These are phyloP conservation scores for Thelonectria discophora DNA, from an alignment of 2,329 filamentous ascomycete genomes.

Conservation along the genomic window DNA sequence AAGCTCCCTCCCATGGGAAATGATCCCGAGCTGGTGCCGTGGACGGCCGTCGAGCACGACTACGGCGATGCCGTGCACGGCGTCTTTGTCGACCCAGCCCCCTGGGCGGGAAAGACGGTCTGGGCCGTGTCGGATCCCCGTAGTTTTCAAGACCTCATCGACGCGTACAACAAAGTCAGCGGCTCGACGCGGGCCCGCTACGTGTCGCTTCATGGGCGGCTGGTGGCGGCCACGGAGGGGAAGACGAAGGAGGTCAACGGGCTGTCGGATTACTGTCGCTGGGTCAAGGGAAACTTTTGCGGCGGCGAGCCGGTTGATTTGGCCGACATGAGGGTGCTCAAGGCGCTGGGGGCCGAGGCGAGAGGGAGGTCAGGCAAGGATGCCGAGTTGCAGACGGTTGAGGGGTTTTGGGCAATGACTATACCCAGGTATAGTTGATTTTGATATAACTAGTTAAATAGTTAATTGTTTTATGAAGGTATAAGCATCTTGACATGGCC, in stretches of 20 bases:
- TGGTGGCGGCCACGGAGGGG: neutral
- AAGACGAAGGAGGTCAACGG: neutral
- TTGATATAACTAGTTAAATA: no score
- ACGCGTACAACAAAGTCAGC: neutral
- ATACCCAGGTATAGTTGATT: no score
- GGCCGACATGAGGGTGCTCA: no score
- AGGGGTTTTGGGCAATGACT: no score
- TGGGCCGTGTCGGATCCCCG: neutral
- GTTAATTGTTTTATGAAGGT: no score
- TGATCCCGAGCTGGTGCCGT: slow-evolving; percentile 8
- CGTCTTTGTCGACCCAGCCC: slow-evolving; percentile 7
- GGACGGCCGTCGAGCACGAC: neutral
- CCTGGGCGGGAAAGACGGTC: neutral
- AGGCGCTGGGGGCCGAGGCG: no score
- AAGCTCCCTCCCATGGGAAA: slow-evolving; percentile 12
- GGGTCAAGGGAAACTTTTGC: neutral
- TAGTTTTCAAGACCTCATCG: neutral
- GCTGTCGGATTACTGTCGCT: neutral
- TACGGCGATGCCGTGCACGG: slow-evolving; percentile 2
- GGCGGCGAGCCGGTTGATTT: neutral
- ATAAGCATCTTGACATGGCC: no score
- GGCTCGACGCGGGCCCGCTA: neutral
- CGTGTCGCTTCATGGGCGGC: neutral
- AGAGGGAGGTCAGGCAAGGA: no score
- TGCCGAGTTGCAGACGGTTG: no score